These are phyloP conservation scores for Candida rishiriensis DNA, from an alignment of 805 yeast genomes.

Conservation along the genomic window DNA sequence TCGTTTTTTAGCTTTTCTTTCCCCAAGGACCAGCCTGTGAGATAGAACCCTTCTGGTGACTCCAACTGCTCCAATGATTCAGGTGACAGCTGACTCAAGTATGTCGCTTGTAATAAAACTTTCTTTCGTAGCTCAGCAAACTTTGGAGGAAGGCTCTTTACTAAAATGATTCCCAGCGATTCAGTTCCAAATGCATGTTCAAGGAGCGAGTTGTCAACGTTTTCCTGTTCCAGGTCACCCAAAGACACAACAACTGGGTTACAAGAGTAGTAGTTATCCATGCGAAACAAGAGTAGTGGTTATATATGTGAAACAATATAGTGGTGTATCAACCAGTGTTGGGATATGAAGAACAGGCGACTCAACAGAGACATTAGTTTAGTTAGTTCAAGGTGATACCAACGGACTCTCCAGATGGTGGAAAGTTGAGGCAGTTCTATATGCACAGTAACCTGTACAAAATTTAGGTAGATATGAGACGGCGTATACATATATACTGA, in stretches of 20 bases:
- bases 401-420: too few relatives aligned
- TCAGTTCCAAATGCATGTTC: constrained; percentile 49
- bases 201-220: constrained; percentile 26
- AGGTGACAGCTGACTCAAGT: constrained; percentile 36
- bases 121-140: constrained; percentile 35
- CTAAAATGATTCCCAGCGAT: constrained; percentile 50
- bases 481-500: too few relatives aligned
- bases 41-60: constrained; percentile 45
- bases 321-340: too few relatives aligned
- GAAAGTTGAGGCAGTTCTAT: too few relatives aligned
- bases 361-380: too few relatives aligned
- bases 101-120: constrained; percentile 40
- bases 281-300: too few relatives aligned
- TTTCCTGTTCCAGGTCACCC: constrained; percentile 22
- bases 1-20: constrained; percentile 45
- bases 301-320: too few relatives aligned
- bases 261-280: too few relatives aligned
- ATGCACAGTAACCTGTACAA: too few relatives aligned
- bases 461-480: too few relatives aligned
- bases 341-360: too few relatives aligned
- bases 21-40: constrained; percentile 61
- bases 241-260: constrained; percentile 11
- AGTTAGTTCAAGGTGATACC: too few relatives aligned
- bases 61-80: constrained; percentile 36
- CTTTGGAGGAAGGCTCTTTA: constrained; percentile 37